Conservation (phyloP, 352 stramenopile species). For the Pythium inflatum region DNA sequence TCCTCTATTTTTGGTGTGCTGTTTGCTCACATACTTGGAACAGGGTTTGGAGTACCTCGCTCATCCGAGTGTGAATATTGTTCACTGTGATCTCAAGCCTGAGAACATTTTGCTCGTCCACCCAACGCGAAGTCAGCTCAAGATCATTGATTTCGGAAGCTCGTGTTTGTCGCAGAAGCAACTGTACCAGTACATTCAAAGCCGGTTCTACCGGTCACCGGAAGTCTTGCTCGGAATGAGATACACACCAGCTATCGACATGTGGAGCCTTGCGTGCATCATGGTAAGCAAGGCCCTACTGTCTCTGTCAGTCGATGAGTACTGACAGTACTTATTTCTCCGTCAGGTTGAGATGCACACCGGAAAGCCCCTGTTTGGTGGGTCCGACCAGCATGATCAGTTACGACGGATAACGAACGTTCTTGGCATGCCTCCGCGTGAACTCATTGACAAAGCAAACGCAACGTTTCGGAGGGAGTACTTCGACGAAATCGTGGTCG, state of each 20-base stretch:
- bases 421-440: slow-evolving; percentile 92
- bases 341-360: slow-evolving; percentile 96
- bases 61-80: slow-evolving; percentile 93
- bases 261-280: slow-evolving; percentile 91
- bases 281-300: slow-evolving; percentile 40
- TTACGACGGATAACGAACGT: slow-evolving; percentile 96
- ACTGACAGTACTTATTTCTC: neutral
- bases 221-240: slow-evolving; percentile 86
- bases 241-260: slow-evolving; percentile 87
- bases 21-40: neutral
- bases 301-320: neutral
- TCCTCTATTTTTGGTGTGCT: neutral
- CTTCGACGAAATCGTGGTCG: slow-evolving; percentile 87
- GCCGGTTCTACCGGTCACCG: slow-evolving; percentile 95
- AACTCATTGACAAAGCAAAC: slow-evolving; percentile 91
- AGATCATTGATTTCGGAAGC: slow-evolving; percentile 99
- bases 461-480: slow-evolving; percentile 86
- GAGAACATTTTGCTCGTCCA: slow-evolving; percentile 98
- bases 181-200: slow-evolving; percentile 98
- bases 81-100: slow-evolving; percentile 99
- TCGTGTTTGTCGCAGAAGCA: slow-evolving; percentile 95
- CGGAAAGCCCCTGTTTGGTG: slow-evolving; percentile 97
- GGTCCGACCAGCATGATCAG: slow-evolving; percentile 96
- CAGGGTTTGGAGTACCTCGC: slow-evolving; percentile 87
- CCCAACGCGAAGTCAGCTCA: slow-evolving; percentile 95